Evolutionary conservation across 2,329 filamentous ascomycete species (phyloP).

Genomic region (Colletotrichum acutatum): DNA sequence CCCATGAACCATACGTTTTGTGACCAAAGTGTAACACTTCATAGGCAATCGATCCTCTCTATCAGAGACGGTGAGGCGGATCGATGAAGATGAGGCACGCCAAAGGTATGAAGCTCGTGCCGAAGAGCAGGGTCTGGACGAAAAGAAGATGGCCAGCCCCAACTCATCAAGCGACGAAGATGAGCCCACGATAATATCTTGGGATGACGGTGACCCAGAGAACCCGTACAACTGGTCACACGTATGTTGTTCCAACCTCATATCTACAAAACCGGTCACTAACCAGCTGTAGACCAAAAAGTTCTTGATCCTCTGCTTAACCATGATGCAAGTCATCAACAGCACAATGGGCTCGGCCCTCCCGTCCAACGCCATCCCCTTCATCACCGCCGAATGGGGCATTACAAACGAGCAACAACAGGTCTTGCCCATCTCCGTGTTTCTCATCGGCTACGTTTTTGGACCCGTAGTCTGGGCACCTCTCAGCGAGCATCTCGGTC

Average conservation of each 20-base stretch:
- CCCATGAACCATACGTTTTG: background rate
- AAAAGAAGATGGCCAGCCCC: constrained; percentile 21
- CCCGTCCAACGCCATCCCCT: constrained; percentile 70
- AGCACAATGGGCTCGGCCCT: constrained; percentile 74
- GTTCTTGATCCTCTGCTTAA: constrained; percentile 61
- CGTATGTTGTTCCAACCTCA: constrained; percentile 39
- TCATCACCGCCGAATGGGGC: constrained; percentile 67
- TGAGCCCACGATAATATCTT: constrained; percentile 45
- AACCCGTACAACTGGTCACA: constrained; percentile 65
- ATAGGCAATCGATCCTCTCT: constrained; percentile 17
- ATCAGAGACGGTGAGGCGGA: constrained; percentile 16
- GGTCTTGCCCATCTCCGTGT: constrained; percentile 71
- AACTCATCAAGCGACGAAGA: constrained; percentile 42
- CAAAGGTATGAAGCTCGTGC: constrained; percentile 46
- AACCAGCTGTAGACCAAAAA: constrained; percentile 61
- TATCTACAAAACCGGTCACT: background rate
- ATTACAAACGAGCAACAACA: constrained; percentile 58
- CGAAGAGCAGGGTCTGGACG: constrained; percentile 50
- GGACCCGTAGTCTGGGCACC: constrained; percentile 73
- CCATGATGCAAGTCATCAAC: constrained; percentile 72
- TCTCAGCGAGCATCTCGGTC: constrained; percentile 72
- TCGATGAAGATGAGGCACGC: constrained; percentile 54
- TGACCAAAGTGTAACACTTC: background rate
- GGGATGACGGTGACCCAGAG: constrained; percentile 59
- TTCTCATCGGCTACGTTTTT: constrained; percentile 72